These are phyloP conservation scores for Penicillium argentinense DNA, from an alignment of 495 filamentous ascomycete species.

Conservation along the genomic window DNA sequence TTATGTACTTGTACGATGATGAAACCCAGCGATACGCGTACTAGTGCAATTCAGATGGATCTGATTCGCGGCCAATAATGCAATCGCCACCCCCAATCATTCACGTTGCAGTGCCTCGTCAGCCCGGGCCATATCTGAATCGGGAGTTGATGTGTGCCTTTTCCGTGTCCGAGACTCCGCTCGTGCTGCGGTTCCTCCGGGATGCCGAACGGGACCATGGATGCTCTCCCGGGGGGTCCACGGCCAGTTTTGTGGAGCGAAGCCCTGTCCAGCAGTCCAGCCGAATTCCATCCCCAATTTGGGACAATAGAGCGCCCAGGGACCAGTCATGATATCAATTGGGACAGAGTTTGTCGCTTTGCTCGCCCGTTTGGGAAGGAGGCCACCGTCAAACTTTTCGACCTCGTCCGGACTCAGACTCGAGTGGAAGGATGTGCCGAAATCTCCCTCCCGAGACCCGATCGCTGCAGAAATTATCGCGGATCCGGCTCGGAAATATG, in stretches of 20 bases:
- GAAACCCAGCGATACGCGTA: slow-evolving; percentile 7
- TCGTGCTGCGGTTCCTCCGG: neutral
- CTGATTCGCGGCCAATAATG: slow-evolving; percentile 18
- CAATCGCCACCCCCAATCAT: slow-evolving; percentile 11
- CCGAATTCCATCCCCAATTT: neutral
- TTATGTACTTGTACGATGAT: no score
- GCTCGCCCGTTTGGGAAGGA: neutral
- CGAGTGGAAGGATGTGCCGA: no score
- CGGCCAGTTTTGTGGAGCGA: slow-evolving; percentile 4
- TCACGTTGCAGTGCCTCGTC: neutral
- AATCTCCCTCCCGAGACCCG: no score
- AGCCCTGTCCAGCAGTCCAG: neutral
- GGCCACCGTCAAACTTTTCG: neutral
- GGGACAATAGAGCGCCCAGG: no score
- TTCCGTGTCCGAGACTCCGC: neutral
- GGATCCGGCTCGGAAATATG: no score
- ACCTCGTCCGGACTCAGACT: neutral
- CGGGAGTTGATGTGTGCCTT: no score
- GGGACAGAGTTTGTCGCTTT: neutral
- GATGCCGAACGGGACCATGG: slow-evolving; percentile 10
- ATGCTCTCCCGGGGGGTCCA: neutral
- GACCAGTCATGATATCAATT: neutral
- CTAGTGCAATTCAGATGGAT: slow-evolving; percentile 4
- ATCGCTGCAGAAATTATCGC: no score
- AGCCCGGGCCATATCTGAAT: neutral